Conservation (phyloP, 345 rosid genomes). For the Streptanthus diversifolius region DNA sequence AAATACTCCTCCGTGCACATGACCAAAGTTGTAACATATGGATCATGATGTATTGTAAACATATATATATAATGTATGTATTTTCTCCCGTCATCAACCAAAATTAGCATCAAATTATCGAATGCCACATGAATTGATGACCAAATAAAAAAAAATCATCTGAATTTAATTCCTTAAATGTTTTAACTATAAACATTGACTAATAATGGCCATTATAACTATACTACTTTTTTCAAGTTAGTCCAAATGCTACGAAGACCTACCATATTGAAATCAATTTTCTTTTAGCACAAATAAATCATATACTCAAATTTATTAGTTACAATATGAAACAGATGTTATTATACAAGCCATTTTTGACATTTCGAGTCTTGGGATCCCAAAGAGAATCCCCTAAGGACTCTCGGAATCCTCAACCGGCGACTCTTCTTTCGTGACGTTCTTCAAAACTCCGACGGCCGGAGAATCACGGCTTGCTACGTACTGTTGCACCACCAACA, state of each 20-base stretch:
- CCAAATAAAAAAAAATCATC: too few relatives aligned
- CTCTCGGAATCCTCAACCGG: conserved; percentile 9
- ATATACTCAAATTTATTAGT: neutral
- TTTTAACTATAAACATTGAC: neutral
- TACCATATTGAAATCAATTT: neutral
- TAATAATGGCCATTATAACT: neutral
- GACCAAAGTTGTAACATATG: neutral
- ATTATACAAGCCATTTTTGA: neutral
- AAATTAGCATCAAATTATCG: neutral
- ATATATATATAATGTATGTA: too few relatives aligned
- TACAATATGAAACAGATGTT: conserved; percentile 3
- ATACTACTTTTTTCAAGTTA: neutral
- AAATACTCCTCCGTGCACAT: neutral
- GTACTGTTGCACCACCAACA: conserved; percentile 53
- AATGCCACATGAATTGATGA: neutral
- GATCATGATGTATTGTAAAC: neutral
- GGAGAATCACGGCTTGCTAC: neutral
- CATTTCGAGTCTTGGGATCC: neutral
- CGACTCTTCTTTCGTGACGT: conserved; percentile 6
- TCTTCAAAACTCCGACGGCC: neutral
- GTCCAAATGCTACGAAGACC: neutral
- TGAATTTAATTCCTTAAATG: neutral
- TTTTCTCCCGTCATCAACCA: neutral
- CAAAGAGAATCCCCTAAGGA: neutral
- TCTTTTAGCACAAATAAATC: neutral